These are phyloP conservation scores for Pleoardoris graminearum DNA, from an alignment of 2,329 filamentous ascomycete species.

Conservation along the genomic window DNA sequence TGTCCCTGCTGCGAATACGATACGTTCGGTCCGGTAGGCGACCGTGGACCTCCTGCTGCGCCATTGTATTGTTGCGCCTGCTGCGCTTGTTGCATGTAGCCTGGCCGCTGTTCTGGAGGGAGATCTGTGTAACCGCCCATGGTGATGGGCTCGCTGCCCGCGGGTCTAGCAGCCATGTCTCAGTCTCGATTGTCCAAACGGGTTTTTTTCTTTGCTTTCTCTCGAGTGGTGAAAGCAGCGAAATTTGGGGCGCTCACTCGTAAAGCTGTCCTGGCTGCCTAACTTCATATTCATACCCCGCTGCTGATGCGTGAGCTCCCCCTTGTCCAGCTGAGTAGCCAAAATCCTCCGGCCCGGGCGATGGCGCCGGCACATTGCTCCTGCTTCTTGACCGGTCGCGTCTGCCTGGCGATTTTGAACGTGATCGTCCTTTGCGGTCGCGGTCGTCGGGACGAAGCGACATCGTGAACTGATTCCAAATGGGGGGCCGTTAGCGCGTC, in stretches of 20 bases:
- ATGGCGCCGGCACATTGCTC: conserved; percentile 44
- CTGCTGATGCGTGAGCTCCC: conserved; percentile 36
- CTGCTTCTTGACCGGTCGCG: conserved; percentile 46
- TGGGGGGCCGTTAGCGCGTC: not conserved
- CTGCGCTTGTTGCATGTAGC: conserved; percentile 37
- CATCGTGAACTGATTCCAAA: conserved; percentile 31
- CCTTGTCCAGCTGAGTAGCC: conserved; percentile 23
- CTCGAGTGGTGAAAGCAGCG: conserved; percentile 1
- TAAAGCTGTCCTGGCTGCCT: conserved; percentile 45
- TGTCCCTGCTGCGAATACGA: conserved; percentile 28
- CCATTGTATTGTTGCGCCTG: conserved; percentile 21
- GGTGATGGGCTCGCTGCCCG: conserved; percentile 40
- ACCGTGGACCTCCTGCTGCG: conserved; percentile 7
- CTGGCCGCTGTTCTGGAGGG: conserved; percentile 50
- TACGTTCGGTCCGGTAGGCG: conserved; percentile 19
- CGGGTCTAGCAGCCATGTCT: conserved; percentile 39
- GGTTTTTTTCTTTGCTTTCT: conserved; percentile 7
- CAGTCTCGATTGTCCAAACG: conserved; percentile 19
- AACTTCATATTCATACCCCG: conserved; percentile 49
- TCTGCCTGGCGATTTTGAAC: conserved; percentile 49
- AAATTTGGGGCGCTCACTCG: conserved; percentile 32
- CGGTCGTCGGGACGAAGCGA: conserved; percentile 49
- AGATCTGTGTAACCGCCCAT: conserved; percentile 52
- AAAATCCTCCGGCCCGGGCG: conserved; percentile 37
- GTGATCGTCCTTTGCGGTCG: conserved; percentile 45